phyloP scores from a whole-genome alignment of 2,329 filamentous ascomycete species.

The Diaporthe eres region DNA sequence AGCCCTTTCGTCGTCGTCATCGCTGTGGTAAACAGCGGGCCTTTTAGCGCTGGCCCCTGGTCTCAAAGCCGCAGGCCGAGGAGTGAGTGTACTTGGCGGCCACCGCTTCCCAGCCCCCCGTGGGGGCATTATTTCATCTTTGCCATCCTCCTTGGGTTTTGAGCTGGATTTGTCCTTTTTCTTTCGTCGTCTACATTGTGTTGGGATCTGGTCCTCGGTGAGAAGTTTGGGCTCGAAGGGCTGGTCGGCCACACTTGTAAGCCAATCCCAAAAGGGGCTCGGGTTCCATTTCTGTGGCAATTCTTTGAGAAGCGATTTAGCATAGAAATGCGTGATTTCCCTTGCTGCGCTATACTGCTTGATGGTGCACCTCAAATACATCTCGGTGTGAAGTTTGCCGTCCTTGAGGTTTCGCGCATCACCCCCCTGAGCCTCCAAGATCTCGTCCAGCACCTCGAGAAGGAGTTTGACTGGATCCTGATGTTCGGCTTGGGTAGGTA shows the following conservation, averaged over 20 bases:
- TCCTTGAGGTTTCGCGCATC: slow-evolving; percentile 48
- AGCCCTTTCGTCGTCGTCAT: slow-evolving; percentile 54
- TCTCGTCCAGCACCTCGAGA: slow-evolving; percentile 45
- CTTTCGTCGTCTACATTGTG: slow-evolving; percentile 46
- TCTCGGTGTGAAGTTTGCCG: slow-evolving; percentile 49
- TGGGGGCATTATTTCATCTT: not conserved
- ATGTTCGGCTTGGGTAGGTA: slow-evolving; percentile 12
- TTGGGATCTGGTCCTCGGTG: slow-evolving; percentile 45
- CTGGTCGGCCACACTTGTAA: slow-evolving; percentile 49
- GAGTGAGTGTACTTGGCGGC: slow-evolving; percentile 38
- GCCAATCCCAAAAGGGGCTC: slow-evolving; percentile 52
- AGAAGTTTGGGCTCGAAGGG: slow-evolving; percentile 48
- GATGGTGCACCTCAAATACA: slow-evolving; percentile 59
- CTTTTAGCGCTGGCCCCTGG: slow-evolving; percentile 34
- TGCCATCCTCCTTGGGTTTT: not conserved
- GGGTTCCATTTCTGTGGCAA: slow-evolving; percentile 53
- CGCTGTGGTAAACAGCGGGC: slow-evolving; percentile 51
- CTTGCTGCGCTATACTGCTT: slow-evolving; percentile 51
- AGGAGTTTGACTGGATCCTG: slow-evolving; percentile 40
- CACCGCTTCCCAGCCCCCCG: slow-evolving; percentile 38
- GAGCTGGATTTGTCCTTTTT: not conserved
- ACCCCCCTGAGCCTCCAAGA: slow-evolving; percentile 49
- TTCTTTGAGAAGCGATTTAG: slow-evolving; percentile 54
- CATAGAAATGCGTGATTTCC: slow-evolving; percentile 62
- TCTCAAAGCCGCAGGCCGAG: slow-evolving; percentile 29